These are phyloP conservation scores for Hymenotorrendiella dingleyae DNA, from an alignment of 2,329 filamentous ascomycete species.

Conservation along the genomic window DNA sequence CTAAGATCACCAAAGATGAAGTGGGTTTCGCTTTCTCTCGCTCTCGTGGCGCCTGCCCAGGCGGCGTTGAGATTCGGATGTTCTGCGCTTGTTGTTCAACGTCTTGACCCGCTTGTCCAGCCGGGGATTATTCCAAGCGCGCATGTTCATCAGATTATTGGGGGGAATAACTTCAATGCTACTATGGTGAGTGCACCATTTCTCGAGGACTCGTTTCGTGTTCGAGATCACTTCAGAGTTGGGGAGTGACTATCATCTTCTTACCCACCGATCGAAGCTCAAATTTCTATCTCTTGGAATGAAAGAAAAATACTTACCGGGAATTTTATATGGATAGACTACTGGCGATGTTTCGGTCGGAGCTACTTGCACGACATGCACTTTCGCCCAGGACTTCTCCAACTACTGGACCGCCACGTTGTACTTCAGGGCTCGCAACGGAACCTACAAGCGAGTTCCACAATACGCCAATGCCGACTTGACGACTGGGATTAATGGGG, in stretches of 20 bases:
- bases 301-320: too few relatives aligned
- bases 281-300: too few relatives aligned
- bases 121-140: conserved; percentile 9
- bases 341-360: conserved; percentile 25
- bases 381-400: conserved; percentile 32
- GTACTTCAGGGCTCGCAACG: conserved; percentile 28
- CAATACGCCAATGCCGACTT: conserved; percentile 22
- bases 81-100: conserved; percentile 11
- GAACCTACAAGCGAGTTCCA: conserved; percentile 28
- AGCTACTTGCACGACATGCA: conserved; percentile 29
- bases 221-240: too few relatives aligned
- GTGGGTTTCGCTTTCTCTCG: conserved; percentile 3
- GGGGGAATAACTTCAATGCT: conserved; percentile 34
- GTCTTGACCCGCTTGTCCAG: conserved; percentile 13
- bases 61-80: conserved; percentile 14
- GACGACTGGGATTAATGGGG: conserved; percentile 25
- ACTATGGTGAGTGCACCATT: conserved; percentile 33
- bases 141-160: conserved; percentile 15
- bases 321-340: too few relatives aligned
- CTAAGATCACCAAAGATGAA: too few relatives aligned
- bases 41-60: conserved; percentile 5
- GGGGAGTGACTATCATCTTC: too few relatives aligned
- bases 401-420: conserved; percentile 31
- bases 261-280: too few relatives aligned
- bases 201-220: too few relatives aligned